Evolutionary conservation across 257 asterid genomes (phyloP).

Genomic region (Penstemon eatonii): DNA sequence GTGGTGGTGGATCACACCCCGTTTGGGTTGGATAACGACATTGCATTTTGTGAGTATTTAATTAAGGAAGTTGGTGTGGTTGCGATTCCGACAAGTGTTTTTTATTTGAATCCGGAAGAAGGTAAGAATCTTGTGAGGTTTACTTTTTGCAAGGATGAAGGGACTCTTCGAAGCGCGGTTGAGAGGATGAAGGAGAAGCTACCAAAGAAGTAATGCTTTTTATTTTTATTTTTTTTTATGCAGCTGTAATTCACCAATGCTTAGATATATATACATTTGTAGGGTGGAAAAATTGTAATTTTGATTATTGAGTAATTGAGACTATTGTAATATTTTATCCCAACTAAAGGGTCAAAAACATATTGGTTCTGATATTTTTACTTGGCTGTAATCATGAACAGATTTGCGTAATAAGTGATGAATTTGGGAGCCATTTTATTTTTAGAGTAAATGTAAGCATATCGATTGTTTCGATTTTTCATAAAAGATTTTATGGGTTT

Average conservation of each 20-base stretch:
- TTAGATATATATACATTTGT: neutral
- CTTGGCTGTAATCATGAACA: too few relatives aligned
- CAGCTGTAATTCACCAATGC: neutral
- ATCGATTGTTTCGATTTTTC: too few relatives aligned
- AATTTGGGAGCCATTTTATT: too few relatives aligned
- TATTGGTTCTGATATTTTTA: neutral
- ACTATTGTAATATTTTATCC: neutral
- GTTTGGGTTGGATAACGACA: slow-evolving; percentile 70
- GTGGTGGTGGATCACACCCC: slow-evolving; percentile 88
- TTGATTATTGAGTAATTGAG: neutral
- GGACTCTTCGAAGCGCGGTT: slow-evolving; percentile 61
- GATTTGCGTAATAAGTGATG: too few relatives aligned
- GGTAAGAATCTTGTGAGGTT: slow-evolving; percentile 96
- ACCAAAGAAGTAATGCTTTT: slow-evolving; percentile 33
- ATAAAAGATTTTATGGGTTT: too few relatives aligned
- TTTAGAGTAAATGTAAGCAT: too few relatives aligned
- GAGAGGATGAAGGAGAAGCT: slow-evolving; percentile 67
- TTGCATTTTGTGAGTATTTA: slow-evolving; percentile 85
- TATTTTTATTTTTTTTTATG: neutral
- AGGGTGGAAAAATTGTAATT: neutral
- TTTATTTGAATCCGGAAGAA: slow-evolving; percentile 83
- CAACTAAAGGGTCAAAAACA: neutral
- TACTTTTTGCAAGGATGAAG: slow-evolving; percentile 94
- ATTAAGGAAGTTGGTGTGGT: slow-evolving; percentile 94
- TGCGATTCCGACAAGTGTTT: slow-evolving; percentile 92